Evolutionary conservation across 2,329 filamentous ascomycete species (phyloP).

Genomic region (Aureobasidium zeae): DNA sequence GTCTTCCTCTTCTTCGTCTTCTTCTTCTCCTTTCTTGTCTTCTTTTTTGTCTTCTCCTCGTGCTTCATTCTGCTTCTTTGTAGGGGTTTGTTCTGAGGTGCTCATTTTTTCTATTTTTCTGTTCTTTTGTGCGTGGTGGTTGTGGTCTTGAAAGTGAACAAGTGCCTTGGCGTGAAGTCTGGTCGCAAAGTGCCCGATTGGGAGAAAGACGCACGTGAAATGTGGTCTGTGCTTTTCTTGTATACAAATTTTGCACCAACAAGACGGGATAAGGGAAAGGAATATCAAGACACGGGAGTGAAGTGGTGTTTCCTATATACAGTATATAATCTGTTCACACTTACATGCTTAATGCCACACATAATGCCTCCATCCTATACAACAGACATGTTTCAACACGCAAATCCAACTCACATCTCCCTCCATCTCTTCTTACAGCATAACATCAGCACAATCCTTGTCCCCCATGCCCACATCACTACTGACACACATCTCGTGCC

Average conservation of each 20-base stretch:
- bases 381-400: too few species aligned
- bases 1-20: constrained; percentile 80
- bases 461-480: constrained; percentile 9
- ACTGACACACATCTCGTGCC: constrained; percentile 11
- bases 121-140: background rate
- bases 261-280: too few species aligned
- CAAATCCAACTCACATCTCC: too few species aligned
- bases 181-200: constrained; percentile 4
- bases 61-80: too few species aligned
- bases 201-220: too few species aligned
- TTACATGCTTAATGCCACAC: background rate
- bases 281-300: background rate
- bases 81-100: too few species aligned
- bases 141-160: background rate
- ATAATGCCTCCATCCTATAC: background rate
- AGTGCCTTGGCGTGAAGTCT: background rate
- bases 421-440: background rate
- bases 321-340: too few species aligned
- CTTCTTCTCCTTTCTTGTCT: too few species aligned
- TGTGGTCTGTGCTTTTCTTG: background rate
- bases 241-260: too few species aligned
- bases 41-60: too few species aligned
- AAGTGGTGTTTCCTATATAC: too few species aligned
- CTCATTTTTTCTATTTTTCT: too few species aligned
- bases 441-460: constrained; percentile 11